Conservation (phyloP, 495 filamentous ascomycete genomes). For the Talaromyces adpressus region DNA sequence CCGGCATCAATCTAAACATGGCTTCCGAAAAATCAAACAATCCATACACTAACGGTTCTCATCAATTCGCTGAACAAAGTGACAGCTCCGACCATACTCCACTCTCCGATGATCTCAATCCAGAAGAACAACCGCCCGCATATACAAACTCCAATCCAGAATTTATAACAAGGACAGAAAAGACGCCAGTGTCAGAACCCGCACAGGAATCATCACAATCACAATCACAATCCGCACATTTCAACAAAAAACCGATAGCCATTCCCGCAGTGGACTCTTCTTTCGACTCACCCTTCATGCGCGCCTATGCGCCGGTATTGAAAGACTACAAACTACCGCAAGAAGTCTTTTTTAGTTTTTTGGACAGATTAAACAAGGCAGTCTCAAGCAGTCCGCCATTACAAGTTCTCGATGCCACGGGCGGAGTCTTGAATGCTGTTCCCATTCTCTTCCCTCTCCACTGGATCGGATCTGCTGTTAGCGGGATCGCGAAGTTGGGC, state of each 20-base stretch:
- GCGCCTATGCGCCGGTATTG: conserved; percentile 22
- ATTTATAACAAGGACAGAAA: neutral
- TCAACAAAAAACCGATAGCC: conserved; percentile 17
- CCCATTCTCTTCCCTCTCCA: conserved; percentile 24
- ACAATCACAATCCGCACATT: neutral
- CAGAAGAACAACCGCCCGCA: neutral
- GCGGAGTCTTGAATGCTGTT: conserved; percentile 22
- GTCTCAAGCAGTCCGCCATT: conserved; percentile 24
- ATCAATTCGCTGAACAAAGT: neutral
- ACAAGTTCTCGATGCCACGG: conserved; percentile 27
- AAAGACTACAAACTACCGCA: conserved; percentile 17
- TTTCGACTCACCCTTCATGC: conserved; percentile 20
- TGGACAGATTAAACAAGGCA: conserved; percentile 25
- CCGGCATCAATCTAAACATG: too few relatives aligned
- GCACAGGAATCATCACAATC: neutral
- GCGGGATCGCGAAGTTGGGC: conserved; percentile 18
- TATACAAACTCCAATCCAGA: neutral
- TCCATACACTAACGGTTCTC: neutral
- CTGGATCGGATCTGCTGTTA: conserved; percentile 21
- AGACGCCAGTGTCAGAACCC: neutral
- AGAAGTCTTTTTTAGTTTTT: conserved; percentile 20
- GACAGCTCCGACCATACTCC: neutral
- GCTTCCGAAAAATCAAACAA: neutral
- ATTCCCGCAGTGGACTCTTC: conserved; percentile 19
- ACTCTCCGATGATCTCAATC: neutral